Percentiles rank a stretch among this genome's conserved stretches.
phyloP scores from a whole-genome alignment of 1,139 yeast genomes.

The Pichia sorboxylosa region DNA sequence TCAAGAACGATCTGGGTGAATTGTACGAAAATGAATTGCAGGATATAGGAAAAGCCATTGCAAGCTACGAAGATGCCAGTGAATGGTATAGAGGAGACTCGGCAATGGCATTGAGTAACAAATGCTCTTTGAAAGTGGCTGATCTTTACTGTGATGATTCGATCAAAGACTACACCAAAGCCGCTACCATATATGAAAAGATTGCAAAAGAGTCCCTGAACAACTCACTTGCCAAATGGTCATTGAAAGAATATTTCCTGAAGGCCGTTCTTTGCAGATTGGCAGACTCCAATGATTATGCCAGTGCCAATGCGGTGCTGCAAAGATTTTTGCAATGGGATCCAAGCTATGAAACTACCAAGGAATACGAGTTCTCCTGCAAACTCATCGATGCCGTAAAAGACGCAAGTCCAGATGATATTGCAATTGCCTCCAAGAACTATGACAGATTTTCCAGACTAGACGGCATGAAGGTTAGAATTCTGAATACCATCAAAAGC shows the following conservation, averaged over 20 bases:
- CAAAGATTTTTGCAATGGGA: conserved; percentile 61
- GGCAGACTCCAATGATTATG: conserved; percentile 72
- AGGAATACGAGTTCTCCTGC: conserved; percentile 59
- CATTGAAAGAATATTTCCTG: conserved; percentile 80
- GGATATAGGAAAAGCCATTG: conserved; percentile 58
- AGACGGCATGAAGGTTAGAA: conserved; percentile 86
- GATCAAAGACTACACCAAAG: conserved; percentile 54
- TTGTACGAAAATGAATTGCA: conserved; percentile 65
- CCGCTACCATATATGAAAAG: conserved; percentile 64
- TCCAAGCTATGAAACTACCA: conserved; percentile 63
- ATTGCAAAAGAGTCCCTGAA: conserved; percentile 68
- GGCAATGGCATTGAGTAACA: conserved; percentile 83
- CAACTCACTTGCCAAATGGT: conserved; percentile 77
- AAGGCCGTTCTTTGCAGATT: conserved; percentile 74
- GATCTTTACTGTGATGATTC: conserved; percentile 65
- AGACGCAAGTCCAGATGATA: conserved; percentile 68
- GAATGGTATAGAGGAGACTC: conserved; percentile 93
- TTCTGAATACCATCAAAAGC: conserved; percentile 72
- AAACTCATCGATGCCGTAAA: conserved; percentile 63
- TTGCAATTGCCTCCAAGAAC: conserved; percentile 67
- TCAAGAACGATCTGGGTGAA: conserved; percentile 81
- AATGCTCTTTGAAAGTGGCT: conserved; percentile 82
- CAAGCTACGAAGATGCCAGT: conserved; percentile 84
- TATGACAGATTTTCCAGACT: conserved; percentile 82
- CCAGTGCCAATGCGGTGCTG: conserved; percentile 71